phyloP scores from a whole-genome alignment of 305 asterid species.

The Galium porrigens region DNA sequence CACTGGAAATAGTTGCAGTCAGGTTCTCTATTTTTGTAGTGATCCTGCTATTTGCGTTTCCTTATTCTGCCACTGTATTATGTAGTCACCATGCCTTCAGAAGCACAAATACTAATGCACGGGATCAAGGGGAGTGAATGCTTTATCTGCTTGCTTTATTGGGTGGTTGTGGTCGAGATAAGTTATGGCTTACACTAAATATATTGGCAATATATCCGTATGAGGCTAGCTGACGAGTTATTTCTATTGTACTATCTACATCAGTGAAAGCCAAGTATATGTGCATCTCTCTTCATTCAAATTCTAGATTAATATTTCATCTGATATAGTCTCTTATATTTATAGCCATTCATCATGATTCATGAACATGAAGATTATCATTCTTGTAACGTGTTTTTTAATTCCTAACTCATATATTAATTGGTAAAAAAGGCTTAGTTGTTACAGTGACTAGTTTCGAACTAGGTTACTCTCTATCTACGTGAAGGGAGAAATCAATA shows the following conservation, averaged over 20 bases:
- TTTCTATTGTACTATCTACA: not conserved
- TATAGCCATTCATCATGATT: not conserved
- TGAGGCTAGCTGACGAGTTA: not conserved
- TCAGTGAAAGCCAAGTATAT: not conserved
- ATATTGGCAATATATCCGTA: not conserved
- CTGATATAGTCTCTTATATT: not conserved
- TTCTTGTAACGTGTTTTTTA: not conserved
- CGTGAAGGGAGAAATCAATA: not conserved
- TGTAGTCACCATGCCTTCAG: not conserved
- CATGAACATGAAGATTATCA: not conserved
- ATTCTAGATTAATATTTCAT: not conserved
- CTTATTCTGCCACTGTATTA: not conserved
- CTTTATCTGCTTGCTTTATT: not conserved
- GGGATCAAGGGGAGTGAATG: too few relatives aligned
- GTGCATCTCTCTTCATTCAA: not conserved
- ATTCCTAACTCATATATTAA: not conserved
- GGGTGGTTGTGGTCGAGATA: not conserved
- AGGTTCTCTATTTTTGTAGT: conserved; percentile 28
- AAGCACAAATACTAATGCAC: not conserved
- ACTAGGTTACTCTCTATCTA: not conserved
- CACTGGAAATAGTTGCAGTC: conserved; percentile 48
- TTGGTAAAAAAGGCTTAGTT: not conserved
- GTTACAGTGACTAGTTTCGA: not conserved
- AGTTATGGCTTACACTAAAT: not conserved
- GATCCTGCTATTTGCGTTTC: not conserved